phyloP scores from a whole-genome alignment of 2,329 filamentous ascomycete genomes.

The Cephalotrichum gorgonifer region DNA sequence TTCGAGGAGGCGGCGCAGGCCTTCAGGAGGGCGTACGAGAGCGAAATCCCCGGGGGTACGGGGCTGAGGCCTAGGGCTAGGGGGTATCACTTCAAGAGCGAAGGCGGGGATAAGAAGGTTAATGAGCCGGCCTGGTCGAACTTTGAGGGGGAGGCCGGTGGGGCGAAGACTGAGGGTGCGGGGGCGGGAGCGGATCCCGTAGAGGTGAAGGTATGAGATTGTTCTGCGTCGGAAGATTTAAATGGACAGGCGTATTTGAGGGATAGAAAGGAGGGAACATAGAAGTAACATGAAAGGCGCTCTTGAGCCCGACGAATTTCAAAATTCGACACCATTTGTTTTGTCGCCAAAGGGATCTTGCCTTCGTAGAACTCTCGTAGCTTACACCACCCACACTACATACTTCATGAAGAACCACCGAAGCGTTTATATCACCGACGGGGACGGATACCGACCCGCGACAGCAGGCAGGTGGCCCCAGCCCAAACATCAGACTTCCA shows the following conservation, averaged over 20 bases:
- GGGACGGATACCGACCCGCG: neutral
- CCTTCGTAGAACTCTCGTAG: too few species aligned
- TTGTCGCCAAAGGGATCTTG: too few species aligned
- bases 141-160: conserved; percentile 20
- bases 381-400: too few species aligned
- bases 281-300: too few species aligned
- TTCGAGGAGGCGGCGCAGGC: conserved; percentile 44
- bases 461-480: neutral
- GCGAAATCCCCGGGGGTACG: conserved; percentile 60
- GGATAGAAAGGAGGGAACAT: too few species aligned
- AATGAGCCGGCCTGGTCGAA: conserved; percentile 59
- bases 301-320: too few species aligned
- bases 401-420: too few species aligned
- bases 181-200: neutral
- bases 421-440: too few species aligned
- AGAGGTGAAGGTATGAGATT: too few species aligned
- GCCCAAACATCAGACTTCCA: neutral
- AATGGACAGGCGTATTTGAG: too few species aligned
- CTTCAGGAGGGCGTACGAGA: conserved; percentile 51
- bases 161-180: neutral
- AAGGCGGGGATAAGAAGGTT: conserved; percentile 49
- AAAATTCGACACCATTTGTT: too few species aligned
- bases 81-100: conserved; percentile 72
- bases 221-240: too few species aligned
- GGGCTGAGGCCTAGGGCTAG: conserved; percentile 70